Evolutionary conservation across 768 basidiomycete species (phyloP), one percentile per base, ranked within the genome.

Genomic region (Fistulinella prunicolor): DNA sequence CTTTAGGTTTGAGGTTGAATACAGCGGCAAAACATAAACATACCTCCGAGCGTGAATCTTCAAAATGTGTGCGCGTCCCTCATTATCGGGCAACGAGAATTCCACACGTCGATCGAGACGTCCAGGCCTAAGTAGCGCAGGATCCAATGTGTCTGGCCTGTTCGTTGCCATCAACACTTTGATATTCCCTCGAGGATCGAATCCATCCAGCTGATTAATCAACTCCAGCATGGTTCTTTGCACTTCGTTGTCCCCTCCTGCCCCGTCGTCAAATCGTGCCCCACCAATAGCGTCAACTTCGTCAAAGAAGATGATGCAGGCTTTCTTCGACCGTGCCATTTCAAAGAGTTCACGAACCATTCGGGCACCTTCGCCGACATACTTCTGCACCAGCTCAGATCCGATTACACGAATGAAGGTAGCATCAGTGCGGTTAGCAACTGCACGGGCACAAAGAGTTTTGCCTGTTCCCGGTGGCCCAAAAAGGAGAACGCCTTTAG

Each of bases 141-240:
- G 96, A 69, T 99, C 96, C 38, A 99, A 80, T 1, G 96, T 98
- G 68, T 99, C 96, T 17, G 96, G 96, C 69, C 95, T 95, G 74
- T 99, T 98, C 7, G 96, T 98, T 24, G 96, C 96, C 96, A 99
- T 99, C 49, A 99, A 77, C 19, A 99, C 95, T 69, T 99, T 99
- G 72, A 99, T 98, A 64, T 98, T 98, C n/a, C 96, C 96, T 73
- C 96, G 73, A 7, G 95, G 87, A 69, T 98, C 96, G 70, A 99
- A 99, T 26, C 96, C 96, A 61, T 99, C 94, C 66, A 99, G 73
- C 69, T 99, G 96, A 66, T 98, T 98, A 63, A 99, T 98, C 61
- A 98, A 73, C 71, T 99, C 96, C 74, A 99, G 74, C 96, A 99
- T 99, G 10, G 96, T 99, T 65, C 96, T 75, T 70, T 99, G 96